Evolutionary conservation across 805 yeast species (phyloP).

Genomic region (Saccharomycopsis sp.): DNA sequence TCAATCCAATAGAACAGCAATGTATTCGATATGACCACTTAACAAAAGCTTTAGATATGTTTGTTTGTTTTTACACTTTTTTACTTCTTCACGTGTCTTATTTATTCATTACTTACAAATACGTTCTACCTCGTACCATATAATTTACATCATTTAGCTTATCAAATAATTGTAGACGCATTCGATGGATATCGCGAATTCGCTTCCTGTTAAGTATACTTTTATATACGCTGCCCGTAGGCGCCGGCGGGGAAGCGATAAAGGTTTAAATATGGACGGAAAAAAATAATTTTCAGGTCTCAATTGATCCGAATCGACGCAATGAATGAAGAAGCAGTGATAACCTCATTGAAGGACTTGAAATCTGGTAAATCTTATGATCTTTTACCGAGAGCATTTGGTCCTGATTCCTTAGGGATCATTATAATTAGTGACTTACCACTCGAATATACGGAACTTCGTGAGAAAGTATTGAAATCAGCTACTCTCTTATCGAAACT

Average conservation of each 20-base stretch:
- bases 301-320: neutral
- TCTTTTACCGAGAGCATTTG: constrained; percentile 41
- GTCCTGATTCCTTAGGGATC: constrained; percentile 49
- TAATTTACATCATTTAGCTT: constrained; percentile 1
- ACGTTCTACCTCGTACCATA: no score
- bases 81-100: no score
- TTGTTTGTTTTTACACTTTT: no score
- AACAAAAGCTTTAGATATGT: no score
- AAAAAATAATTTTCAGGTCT: no score
- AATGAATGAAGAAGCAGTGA: constrained; percentile 25
- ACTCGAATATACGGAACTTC: constrained; percentile 30
- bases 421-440: constrained; percentile 42
- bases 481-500: constrained; percentile 38
- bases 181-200: neutral
- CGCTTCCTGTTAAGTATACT: neutral
- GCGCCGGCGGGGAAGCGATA: no score
- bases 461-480: constrained; percentile 36
- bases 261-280: no score
- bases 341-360: constrained; percentile 30
- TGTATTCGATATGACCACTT: no score
- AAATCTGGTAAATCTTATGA: constrained; percentile 28
- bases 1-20: no score
- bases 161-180: neutral
- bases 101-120: no score
- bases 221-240: neutral